Percentiles rank a stretch among this genome's conserved stretches.
Conservation (phyloP, 2,329 filamentous ascomycete species). For the Lecanosticta acicola region DNA sequence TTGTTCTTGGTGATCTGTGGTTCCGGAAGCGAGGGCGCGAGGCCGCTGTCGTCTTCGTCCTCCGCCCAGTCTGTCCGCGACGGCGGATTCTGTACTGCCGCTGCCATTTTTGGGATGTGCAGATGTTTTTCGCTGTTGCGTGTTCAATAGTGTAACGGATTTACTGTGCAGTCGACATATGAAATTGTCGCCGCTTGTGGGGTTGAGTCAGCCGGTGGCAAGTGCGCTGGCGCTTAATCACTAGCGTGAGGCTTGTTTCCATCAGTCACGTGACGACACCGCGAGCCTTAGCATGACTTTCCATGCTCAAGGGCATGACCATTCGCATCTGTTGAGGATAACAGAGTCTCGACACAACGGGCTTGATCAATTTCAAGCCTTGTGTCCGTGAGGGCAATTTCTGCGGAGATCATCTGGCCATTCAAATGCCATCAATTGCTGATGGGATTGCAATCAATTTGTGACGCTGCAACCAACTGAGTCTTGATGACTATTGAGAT, state of each 20-base stretch:
- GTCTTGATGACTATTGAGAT: too few species aligned
- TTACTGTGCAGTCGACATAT: not conserved
- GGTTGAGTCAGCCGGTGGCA: not conserved
- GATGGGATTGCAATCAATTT: too few species aligned
- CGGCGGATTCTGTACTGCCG: conserved; percentile 29
- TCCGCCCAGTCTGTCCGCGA: conserved; percentile 79
- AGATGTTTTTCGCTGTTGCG: conserved; percentile 6
- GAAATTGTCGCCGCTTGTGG: conserved; percentile 2
- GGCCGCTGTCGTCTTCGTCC: conserved; percentile 67
- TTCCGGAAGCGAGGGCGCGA: conserved; percentile 77
- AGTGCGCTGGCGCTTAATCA: not conserved
- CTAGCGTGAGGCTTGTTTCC: not conserved
- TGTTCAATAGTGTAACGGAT: not conserved
- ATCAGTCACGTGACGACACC: too few species aligned
- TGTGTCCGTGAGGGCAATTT: too few species aligned
- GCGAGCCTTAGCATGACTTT: too few species aligned
- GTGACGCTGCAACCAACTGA: too few species aligned
- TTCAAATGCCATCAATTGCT: too few species aligned
- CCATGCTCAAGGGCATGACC: too few species aligned
- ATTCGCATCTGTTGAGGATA: too few species aligned
- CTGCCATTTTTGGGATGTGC: conserved; percentile 20
- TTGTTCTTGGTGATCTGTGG: conserved; percentile 92
- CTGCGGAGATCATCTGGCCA: too few species aligned
- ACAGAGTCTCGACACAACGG: too few species aligned
- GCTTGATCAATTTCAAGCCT: too few species aligned